Conservation (phyloP, 345 rosid genomes). For the Zanthoxylum bungeanum region DNA sequence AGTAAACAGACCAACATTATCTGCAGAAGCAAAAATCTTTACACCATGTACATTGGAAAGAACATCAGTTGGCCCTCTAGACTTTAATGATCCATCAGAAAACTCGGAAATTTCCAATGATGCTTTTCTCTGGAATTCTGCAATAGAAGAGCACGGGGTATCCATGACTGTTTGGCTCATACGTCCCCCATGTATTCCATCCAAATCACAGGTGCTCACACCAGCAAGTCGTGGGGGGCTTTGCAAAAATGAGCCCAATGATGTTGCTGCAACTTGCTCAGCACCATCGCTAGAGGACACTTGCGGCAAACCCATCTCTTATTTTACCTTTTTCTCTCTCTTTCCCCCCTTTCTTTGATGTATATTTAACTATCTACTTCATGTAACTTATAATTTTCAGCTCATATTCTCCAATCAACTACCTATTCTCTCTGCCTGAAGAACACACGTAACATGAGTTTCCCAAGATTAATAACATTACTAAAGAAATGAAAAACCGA, state of each 20-base stretch:
- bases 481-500: not conserved
- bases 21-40: conserved; percentile 34
- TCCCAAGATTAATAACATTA: conserved; percentile 15
- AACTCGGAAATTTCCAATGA: conserved; percentile 40
- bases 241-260: conserved; percentile 40
- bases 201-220: conserved; percentile 50
- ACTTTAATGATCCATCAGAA: conserved; percentile 37
- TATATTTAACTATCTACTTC: conserved; percentile 20
- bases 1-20: conserved; percentile 33
- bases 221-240: conserved; percentile 43
- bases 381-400: conserved; percentile 3
- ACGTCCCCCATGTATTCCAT: conserved; percentile 41
- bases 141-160: conserved; percentile 42
- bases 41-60: conserved; percentile 43
- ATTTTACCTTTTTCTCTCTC: conserved; percentile 9
- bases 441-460: not conserved
- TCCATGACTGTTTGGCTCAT: conserved; percentile 24
- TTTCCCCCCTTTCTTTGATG: conserved; percentile 1
- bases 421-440: not conserved
- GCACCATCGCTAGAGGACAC: conserved; percentile 46
- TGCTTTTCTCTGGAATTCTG: conserved; percentile 53
- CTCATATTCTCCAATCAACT: conserved; percentile 4
- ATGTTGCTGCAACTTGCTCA: conserved; percentile 41
- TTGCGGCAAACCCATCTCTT: conserved; percentile 80
- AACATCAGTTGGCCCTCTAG: conserved; percentile 31